A percentile compares a stretch with the other conserved stretches of the same genome.
Conservation (phyloP, 345 rosid genomes). For the Pugionium cornutum region DNA sequence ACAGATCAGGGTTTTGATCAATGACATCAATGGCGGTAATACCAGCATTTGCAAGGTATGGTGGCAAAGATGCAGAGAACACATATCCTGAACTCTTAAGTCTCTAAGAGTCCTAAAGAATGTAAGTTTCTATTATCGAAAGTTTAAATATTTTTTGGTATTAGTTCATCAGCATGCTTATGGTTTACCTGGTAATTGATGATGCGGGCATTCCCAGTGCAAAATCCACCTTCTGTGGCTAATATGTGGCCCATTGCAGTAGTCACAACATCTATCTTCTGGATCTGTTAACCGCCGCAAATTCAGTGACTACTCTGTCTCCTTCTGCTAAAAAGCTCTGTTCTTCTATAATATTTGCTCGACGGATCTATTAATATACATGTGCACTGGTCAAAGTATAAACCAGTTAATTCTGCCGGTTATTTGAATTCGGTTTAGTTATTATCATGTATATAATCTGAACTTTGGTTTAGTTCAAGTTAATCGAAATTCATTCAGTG, state of each 20-base stretch:
- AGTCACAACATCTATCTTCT: conserved; percentile 91
- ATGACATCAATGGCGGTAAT: conserved; percentile 84
- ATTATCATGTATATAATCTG: too few relatives aligned
- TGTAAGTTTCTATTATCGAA: background rate
- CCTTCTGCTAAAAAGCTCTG: too few relatives aligned
- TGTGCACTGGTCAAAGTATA: too few relatives aligned
- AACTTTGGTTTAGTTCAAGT: too few relatives aligned
- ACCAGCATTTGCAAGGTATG: conserved; percentile 92
- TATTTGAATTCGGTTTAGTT: too few relatives aligned
- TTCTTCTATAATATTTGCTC: too few relatives aligned
- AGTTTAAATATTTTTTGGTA: background rate
- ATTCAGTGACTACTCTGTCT: too few relatives aligned
- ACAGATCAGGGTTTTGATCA: conserved; percentile 68
- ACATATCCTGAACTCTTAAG: conserved; percentile 95
- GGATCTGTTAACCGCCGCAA: conserved; percentile 53
- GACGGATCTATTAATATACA: too few relatives aligned
- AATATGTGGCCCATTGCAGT: conserved; percentile 96
- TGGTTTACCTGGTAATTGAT: conserved; percentile 79
- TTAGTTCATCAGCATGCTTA: conserved; percentile 11
- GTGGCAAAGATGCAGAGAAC: conserved; percentile 97
- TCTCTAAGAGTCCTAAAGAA: conserved; percentile 51
- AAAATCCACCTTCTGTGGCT: conserved; percentile 98
- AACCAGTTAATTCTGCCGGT: too few relatives aligned
- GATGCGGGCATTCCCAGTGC: conserved; percentile 92
- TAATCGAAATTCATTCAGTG: too few relatives aligned